These are phyloP conservation scores for Cryphonectria nitschkei DNA, from an alignment of 2,329 filamentous ascomycete genomes.

Conservation along the genomic window DNA sequence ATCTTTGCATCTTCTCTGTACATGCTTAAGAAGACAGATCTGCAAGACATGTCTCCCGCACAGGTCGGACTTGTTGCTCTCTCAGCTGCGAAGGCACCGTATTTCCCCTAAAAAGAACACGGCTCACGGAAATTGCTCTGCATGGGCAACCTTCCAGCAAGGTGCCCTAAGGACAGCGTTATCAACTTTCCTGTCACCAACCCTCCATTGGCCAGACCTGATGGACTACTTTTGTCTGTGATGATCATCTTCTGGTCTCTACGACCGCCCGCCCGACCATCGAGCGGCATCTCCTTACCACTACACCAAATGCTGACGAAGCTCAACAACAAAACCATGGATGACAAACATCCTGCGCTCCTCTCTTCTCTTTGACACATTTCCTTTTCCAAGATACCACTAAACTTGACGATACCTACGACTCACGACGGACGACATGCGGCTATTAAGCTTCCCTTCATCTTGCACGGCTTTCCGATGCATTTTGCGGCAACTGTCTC, in stretches of 20 bases:
- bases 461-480: conserved; percentile 15
- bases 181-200: conserved; percentile 13
- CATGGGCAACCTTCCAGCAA: conserved; percentile 16
- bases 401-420: conserved; percentile 23
- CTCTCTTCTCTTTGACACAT: conserved; percentile 24
- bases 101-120: conserved; percentile 22
- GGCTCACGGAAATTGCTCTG: conserved; percentile 26
- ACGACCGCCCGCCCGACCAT: background rate
- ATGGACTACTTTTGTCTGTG: conserved; percentile 10
- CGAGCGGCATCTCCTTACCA: background rate
- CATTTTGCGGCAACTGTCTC: conserved; percentile 15
- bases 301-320: background rate
- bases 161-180: conserved; percentile 7
- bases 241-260: conserved; percentile 8
- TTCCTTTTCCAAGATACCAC: conserved; percentile 26
- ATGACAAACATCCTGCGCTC: background rate
- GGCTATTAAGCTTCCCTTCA: conserved; percentile 16
- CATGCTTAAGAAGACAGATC: conserved; percentile 30
- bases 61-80: conserved; percentile 28
- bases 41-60: conserved; percentile 22
- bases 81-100: conserved; percentile 24
- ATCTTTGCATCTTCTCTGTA: conserved; percentile 29
- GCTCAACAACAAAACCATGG: background rate
- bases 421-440: conserved; percentile 23
- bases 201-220: background rate